Evolutionary conservation across 768 basidiomycete species (phyloP), one percentile per base, ranked within the genome.

Genomic region (Mycena crocata): DNA sequence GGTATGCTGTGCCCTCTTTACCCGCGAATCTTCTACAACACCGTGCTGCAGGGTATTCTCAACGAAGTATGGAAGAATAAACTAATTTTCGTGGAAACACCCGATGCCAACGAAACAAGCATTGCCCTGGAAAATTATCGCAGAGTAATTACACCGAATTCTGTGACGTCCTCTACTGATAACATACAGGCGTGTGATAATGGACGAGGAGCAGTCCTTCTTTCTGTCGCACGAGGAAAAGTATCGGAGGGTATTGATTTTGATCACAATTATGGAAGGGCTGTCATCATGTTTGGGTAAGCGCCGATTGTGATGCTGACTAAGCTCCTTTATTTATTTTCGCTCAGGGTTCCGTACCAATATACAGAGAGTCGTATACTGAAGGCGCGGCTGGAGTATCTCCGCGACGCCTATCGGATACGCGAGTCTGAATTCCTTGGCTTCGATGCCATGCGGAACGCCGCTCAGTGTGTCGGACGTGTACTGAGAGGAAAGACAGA

Each of bases 211-310:
- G 98, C 98, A 23, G 96, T 99, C 31, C 84, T 99, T 32, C 84
- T 99, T 42, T 98, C 98, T 26, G 98, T 99, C 35, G 98, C 98
- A 31, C 90, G 98, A 83, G 98, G 98, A 4, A 99, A 99, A 78
- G 98, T 99, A 0, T 99, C 98, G 0, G 98, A 99, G 80, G 98
- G 98, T n/a, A 99, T 99, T 73, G 98, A 99, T 89, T 99, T 99
- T 74, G 98, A 99, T 77, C 98, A 99, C 80, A 98, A 99, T 77
- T 99, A 99, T 76, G 98, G 98, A 2, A 88, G 98, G 54, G 98
- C 98, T 71, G 96, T 99, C 76, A 95, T 99, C 77, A 98, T 99
- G 98, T 99, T 99, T 82, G 98, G 98, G 94, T 95, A 77, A 77
- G 78, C 68, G 51, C 23, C 1, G 14, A 23, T 6, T n/a, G n/a